Conservation (phyloP, 495 filamentous ascomycete species). For the Glutinoglossum americanum region DNA sequence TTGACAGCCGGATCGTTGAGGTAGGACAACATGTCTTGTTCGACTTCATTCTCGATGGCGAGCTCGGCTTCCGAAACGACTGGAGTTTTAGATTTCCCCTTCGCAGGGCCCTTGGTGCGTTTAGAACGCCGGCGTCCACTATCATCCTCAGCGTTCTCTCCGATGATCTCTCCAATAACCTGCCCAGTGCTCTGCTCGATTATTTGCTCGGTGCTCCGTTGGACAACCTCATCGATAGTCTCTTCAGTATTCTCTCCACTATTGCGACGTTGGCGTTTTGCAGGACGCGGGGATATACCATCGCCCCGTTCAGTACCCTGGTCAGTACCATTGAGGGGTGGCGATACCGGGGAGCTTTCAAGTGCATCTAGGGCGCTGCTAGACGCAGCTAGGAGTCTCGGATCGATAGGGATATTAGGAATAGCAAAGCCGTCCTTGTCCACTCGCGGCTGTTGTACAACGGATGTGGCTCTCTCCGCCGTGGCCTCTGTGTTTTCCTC, state of each 20-base stretch:
- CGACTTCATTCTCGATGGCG: constrained; percentile 25
- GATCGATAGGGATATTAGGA: constrained; percentile 23
- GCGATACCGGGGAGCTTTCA: background rate
- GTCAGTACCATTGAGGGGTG: background rate
- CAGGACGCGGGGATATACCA: background rate
- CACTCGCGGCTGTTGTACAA: constrained; percentile 10
- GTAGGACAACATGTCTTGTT: constrained; percentile 26
- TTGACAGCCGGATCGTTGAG: constrained; percentile 20
- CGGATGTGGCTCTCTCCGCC: constrained; percentile 1
- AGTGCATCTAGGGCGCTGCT: constrained; percentile 7
- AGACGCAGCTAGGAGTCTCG: constrained; percentile 10
- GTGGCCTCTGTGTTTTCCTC: constrained; percentile 8
- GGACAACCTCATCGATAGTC: background rate
- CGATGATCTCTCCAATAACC: background rate
- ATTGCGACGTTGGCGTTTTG: background rate
- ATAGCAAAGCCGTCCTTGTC: constrained; percentile 35
- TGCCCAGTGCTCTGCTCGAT: background rate
- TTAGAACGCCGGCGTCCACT: background rate
- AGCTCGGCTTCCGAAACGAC: constrained; percentile 1
- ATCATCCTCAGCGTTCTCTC: background rate
- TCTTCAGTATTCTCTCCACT: background rate
- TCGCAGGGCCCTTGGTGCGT: background rate
- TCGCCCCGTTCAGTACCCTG: background rate
- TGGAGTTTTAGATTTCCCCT: background rate
- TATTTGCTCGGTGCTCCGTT: background rate